phyloP scores from a whole-genome alignment of 306 rosid genomes.

The Erythrophleum fordii region DNA sequence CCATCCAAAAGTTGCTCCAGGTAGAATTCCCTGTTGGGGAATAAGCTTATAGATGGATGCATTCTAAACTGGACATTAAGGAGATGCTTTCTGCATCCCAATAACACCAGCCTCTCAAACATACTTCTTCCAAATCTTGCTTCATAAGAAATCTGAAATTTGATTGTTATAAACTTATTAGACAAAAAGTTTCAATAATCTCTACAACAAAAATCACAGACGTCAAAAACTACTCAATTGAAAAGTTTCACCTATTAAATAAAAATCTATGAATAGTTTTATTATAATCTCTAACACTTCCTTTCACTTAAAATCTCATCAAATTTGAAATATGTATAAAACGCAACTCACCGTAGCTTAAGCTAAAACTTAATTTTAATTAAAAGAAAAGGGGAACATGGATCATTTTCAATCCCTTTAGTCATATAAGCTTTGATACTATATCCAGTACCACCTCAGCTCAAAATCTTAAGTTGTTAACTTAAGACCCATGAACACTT shows the following conservation, averaged over 20 bases:
- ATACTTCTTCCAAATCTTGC: slow-evolving; percentile 59
- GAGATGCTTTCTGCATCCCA: slow-evolving; percentile 42
- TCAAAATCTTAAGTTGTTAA: neutral
- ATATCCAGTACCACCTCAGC: too few relatives aligned
- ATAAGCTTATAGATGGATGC: slow-evolving; percentile 57
- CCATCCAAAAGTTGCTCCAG: slow-evolving; percentile 39
- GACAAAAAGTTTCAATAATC: neutral
- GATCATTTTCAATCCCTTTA: too few relatives aligned
- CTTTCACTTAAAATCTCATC: neutral
- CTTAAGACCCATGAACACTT: neutral
- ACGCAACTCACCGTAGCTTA: neutral
- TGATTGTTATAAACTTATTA: neutral
- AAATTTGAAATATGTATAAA: neutral
- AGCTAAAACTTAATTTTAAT: neutral
- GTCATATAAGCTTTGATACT: too few relatives aligned
- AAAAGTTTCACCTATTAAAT: too few relatives aligned
- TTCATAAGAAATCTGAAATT: slow-evolving; percentile 36
- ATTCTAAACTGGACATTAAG: slow-evolving; percentile 53
- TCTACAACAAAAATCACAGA: neutral
- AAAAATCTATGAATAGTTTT: neutral
- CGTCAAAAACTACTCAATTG: too few relatives aligned
- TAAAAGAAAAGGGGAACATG: neutral
- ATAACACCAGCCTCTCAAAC: slow-evolving; percentile 49
- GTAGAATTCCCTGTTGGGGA: slow-evolving; percentile 51
- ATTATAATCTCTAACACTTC: neutral